Percentiles rank a stretch among this genome's conserved stretches.
Conservation (phyloP, 1,284 basidiomycete species). For the Wallemia hederae region DNA sequence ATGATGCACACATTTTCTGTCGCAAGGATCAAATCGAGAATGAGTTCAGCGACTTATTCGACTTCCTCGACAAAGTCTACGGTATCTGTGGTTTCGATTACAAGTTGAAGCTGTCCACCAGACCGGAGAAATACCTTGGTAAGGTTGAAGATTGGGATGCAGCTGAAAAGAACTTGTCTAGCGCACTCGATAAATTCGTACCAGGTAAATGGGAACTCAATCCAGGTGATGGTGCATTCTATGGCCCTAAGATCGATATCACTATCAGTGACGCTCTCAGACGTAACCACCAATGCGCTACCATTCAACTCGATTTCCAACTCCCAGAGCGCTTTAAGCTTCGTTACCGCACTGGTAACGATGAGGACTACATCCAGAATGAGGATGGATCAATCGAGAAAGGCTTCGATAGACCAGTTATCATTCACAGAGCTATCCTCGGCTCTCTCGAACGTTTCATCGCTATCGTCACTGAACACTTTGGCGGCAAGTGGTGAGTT, state of each 20-base stretch:
- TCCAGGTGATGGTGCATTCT: conserved; percentile 78
- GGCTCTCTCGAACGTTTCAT: conserved; percentile 89
- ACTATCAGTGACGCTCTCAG: conserved; percentile 75
- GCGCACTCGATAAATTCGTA: conserved; percentile 59
- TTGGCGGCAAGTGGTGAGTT: conserved; percentile 73
- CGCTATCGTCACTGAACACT: conserved; percentile 90
- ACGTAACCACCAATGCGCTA: conserved; percentile 90
- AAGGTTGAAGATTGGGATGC: conserved; percentile 64
- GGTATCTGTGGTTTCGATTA: conserved; percentile 95
- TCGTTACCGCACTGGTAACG: conserved; percentile 42
- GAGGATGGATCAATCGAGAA: conserved; percentile 24
- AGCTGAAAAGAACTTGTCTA: conserved; percentile 56
- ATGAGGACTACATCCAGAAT: conserved; percentile 28
- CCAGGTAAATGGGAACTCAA: conserved; percentile 81
- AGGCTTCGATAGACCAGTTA: conserved; percentile 41
- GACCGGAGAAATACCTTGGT: conserved; percentile 84
- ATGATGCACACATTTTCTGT: conserved; percentile 93
- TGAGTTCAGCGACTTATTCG: conserved; percentile 64
- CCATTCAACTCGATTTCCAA: conserved; percentile 97
- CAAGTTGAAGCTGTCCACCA: conserved; percentile 76
- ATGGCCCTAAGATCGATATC: conserved; percentile 94
- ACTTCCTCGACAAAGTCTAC: conserved; percentile 84
- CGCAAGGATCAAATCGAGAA: conserved; percentile 74
- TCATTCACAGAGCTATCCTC: conserved; percentile 92
- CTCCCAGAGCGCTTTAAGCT: conserved; percentile 93